Percentiles rank a stretch among this genome's conserved stretches.
These are phyloP conservation scores for Penicillium sp. DNA, from an alignment of 2,329 filamentous ascomycete species.

Conservation along the genomic window DNA sequence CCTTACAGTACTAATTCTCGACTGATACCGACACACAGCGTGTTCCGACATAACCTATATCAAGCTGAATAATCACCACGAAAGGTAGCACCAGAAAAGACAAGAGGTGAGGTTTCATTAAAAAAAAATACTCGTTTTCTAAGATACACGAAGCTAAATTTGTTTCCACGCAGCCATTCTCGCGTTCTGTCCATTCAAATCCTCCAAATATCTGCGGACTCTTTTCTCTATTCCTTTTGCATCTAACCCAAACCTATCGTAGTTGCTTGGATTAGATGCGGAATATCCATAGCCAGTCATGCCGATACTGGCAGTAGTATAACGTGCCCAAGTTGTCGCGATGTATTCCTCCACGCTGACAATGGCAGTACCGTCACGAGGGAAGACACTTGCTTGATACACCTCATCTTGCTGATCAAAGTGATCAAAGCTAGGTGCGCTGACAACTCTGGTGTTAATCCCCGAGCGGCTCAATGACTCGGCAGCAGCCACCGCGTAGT, in stretches of 20 bases:
- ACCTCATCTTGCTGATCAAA: slow-evolving; percentile 88
- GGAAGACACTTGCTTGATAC: slow-evolving; percentile 83
- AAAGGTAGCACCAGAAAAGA: too few species aligned
- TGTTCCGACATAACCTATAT: too few species aligned
- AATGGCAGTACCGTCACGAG: slow-evolving; percentile 78
- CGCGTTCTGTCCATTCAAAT: slow-evolving; percentile 3
- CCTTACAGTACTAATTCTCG: too few species aligned
- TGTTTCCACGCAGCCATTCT: too few species aligned
- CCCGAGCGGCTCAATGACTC: too few species aligned
- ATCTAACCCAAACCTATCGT: slow-evolving; percentile 3
- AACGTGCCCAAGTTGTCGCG: slow-evolving; percentile 16
- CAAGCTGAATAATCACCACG: too few species aligned
- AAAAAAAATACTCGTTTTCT: too few species aligned
- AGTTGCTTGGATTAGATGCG: slow-evolving; percentile 16
- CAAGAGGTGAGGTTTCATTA: too few species aligned
- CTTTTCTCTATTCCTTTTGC: neutral
- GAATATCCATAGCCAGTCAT: slow-evolving; percentile 26
- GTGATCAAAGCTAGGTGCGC: slow-evolving; percentile 86
- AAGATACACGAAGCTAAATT: too few species aligned
- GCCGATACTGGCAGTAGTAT: slow-evolving; percentile 27
- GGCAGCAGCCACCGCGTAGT: slow-evolving; percentile 80
- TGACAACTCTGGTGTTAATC: too few species aligned
- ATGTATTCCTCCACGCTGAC: slow-evolving; percentile 75
- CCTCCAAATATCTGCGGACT: neutral
- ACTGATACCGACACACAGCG: too few species aligned